These are phyloP conservation scores for Chloranthus sessilifolius DNA, from an alignment of 164 flowering plant genomes.

Conservation along the genomic window DNA sequence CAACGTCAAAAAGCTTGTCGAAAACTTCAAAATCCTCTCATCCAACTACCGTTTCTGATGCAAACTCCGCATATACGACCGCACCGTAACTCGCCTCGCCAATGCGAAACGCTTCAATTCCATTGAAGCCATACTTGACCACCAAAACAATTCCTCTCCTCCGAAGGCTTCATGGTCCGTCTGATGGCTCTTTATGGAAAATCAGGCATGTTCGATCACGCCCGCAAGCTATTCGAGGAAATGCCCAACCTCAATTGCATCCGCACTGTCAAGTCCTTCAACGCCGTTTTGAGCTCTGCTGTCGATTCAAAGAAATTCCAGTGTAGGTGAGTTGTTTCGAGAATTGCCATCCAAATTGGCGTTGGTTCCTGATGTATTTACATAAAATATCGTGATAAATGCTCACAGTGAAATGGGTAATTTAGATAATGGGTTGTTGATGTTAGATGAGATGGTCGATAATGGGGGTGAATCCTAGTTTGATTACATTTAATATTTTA, in stretches of 20 bases:
- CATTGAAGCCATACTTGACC: conserved; percentile 34
- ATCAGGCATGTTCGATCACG: conserved; percentile 40
- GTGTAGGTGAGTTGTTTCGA: conserved; percentile 26
- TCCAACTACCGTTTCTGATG: conserved; percentile 32
- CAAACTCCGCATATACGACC: conserved; percentile 17
- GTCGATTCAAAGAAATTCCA: conserved; percentile 25
- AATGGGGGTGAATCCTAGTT: conserved; percentile 31
- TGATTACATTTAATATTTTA: conserved; percentile 40
- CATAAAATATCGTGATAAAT: conserved; percentile 34
- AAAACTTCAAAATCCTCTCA: conserved; percentile 39
- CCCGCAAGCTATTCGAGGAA: conserved; percentile 51
- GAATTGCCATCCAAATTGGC: conserved; percentile 23
- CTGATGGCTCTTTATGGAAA: conserved; percentile 28
- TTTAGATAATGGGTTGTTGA: conserved; percentile 27
- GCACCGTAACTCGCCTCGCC: conserved; percentile 32
- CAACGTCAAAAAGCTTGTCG: conserved; percentile 25
- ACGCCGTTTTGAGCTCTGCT: conserved; percentile 42
- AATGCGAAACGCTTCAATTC: conserved; percentile 14
- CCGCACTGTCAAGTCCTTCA: conserved; percentile 34
- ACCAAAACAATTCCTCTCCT: conserved; percentile 34
- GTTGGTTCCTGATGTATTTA: conserved; percentile 26
- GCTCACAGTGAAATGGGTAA: conserved; percentile 33
- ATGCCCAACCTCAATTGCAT: conserved; percentile 36
- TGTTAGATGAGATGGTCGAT: conserved; percentile 35
- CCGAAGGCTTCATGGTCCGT: conserved; percentile 24